These are phyloP conservation scores for Kingdonia uniflora DNA, from an alignment of 164 flowering plant genomes.

Conservation along the genomic window DNA sequence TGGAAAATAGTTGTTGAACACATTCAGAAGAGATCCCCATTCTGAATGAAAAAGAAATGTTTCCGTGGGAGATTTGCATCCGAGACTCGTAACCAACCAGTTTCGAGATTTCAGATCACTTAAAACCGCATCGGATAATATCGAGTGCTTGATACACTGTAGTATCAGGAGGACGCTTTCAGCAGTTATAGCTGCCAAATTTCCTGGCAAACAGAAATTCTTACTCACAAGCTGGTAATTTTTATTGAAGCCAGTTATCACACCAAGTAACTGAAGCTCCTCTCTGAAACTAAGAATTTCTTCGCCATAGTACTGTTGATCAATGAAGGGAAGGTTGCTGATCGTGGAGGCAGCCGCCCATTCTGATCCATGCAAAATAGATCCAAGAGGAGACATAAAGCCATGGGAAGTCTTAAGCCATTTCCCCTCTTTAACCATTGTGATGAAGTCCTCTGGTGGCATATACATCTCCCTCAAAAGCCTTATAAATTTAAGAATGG, in stretches of 20 bases:
- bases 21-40: conserved; percentile 50
- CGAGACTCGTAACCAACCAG: conserved; percentile 30
- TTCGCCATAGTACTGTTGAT: conserved; percentile 31
- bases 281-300: conserved; percentile 26
- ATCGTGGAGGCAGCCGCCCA: conserved; percentile 39
- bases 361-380: conserved; percentile 29
- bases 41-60: conserved; percentile 29
- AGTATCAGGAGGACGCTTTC: conserved; percentile 30
- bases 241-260: conserved; percentile 24
- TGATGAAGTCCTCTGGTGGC: conserved; percentile 27
- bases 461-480: conserved; percentile 24
- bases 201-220: conserved; percentile 22
- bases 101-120: conserved; percentile 12
- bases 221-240: conserved; percentile 30
- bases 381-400: conserved; percentile 30
- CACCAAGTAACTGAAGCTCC: conserved; percentile 54
- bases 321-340: conserved; percentile 28
- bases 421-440: conserved; percentile 18
- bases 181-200: conserved; percentile 10
- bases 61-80: conserved; percentile 33
- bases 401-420: conserved; percentile 49
- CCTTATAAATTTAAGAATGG: conserved; percentile 40
- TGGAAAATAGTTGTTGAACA: conserved; percentile 33
- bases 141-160: conserved; percentile 19
- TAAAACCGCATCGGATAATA: conserved; percentile 12